Evolutionary conservation across 2,329 filamentous ascomycete species (phyloP).

Genomic region (Hawksworthiomyces lignivorus): DNA sequence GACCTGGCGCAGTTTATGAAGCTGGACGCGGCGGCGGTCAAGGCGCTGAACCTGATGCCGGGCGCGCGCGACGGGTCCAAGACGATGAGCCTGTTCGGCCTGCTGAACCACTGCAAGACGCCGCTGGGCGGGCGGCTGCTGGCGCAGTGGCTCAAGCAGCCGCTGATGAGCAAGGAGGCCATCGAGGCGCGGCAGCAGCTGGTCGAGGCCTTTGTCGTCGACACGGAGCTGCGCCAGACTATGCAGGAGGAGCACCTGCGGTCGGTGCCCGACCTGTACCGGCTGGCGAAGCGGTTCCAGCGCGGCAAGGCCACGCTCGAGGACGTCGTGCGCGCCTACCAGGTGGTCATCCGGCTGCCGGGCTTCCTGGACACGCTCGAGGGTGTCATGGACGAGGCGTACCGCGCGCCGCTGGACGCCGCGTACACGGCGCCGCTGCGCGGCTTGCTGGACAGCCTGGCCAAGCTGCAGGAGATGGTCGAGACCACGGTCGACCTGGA

Average conservation of each 20-base stretch:
- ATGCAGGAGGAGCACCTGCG: slow-evolving; percentile 95
- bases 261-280: slow-evolving; percentile 88
- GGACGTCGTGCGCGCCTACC: slow-evolving; percentile 91
- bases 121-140: slow-evolving; percentile 83
- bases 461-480: slow-evolving; percentile 92
- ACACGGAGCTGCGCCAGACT: slow-evolving; percentile 87
- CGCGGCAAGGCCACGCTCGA: slow-evolving; percentile 84
- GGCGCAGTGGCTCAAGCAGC: slow-evolving; percentile 96
- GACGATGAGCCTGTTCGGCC: slow-evolving; percentile 90
- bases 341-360: slow-evolving; percentile 85
- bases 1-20: slow-evolving; percentile 98
- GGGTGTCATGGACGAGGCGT: slow-evolving; percentile 89
- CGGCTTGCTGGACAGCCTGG: slow-evolving; percentile 68
- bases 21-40: slow-evolving; percentile 85
- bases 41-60: slow-evolving; percentile 94
- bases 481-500: slow-evolving; percentile 96
- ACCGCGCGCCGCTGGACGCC: slow-evolving; percentile 76
- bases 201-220: slow-evolving; percentile 87
- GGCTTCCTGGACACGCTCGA: slow-evolving; percentile 85
- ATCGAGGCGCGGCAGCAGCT: slow-evolving; percentile 86
- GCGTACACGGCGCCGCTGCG: slow-evolving; percentile 81
- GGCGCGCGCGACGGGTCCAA: slow-evolving; percentile 91
- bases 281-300: slow-evolving; percentile 91
- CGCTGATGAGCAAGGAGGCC: slow-evolving; percentile 80
- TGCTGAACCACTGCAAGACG: slow-evolving; percentile 97